phyloP scores from a whole-genome alignment of 306 rosid genomes.

The Clitoria ternatea region DNA sequence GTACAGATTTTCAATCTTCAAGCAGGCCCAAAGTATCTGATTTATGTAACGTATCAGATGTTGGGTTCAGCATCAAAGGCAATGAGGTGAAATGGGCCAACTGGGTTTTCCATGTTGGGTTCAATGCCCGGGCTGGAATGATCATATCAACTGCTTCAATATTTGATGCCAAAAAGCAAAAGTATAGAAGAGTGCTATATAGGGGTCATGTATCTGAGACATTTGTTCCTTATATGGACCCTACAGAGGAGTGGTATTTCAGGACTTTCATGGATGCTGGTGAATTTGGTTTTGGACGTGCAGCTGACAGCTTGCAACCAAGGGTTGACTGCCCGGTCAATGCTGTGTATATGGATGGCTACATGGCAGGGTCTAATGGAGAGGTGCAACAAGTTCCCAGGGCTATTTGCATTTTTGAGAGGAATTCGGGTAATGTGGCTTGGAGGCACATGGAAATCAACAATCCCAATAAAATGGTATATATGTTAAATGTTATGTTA shows the following conservation, averaged over 20 bases:
- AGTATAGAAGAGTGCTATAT: constrained; percentile 58
- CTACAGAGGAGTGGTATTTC: constrained; percentile 74
- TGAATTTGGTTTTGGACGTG: constrained; percentile 79
- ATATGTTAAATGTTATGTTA: too few species aligned
- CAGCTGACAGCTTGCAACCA: constrained; percentile 65
- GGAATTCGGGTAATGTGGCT: constrained; percentile 56
- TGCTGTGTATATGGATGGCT: constrained; percentile 68
- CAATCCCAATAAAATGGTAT: constrained; percentile 66
- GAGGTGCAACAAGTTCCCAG: constrained; percentile 56
- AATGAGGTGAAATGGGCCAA: constrained; percentile 68
- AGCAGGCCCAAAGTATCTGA: constrained; percentile 18
- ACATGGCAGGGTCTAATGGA: constrained; percentile 65
- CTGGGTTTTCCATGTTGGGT: constrained; percentile 79
- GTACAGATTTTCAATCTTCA: constrained; percentile 50
- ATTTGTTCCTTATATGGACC: constrained; percentile 87
- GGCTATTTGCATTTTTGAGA: constrained; percentile 78
- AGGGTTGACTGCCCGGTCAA: constrained; percentile 65
- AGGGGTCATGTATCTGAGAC: constrained; percentile 91
- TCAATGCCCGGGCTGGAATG: constrained; percentile 73
- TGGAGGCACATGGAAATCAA: constrained; percentile 88
- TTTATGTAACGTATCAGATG: constrained; percentile 26
- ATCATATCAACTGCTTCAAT: constrained; percentile 78
- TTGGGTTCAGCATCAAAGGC: constrained; percentile 44
- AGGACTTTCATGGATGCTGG: constrained; percentile 89
- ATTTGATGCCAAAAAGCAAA: constrained; percentile 42